phyloP scores from a whole-genome alignment of 768 basidiomycete genomes.

The Mycena rebaudengoi region DNA sequence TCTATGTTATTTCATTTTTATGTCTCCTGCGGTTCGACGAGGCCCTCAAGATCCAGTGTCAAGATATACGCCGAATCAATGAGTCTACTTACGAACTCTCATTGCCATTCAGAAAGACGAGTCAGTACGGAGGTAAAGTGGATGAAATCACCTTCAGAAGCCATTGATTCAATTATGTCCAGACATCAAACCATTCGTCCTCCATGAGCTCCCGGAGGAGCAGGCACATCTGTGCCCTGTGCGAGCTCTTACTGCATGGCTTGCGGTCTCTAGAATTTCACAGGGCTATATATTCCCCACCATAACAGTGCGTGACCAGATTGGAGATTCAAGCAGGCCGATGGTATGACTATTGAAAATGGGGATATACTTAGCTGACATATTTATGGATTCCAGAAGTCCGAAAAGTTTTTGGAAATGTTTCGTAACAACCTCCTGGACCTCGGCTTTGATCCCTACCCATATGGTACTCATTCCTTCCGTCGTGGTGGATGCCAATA shows the following conservation, averaged over 20 bases:
- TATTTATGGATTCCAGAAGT: slow-evolving; percentile 36
- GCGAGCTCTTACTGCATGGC: slow-evolving; percentile 40
- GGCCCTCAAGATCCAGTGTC: slow-evolving; percentile 38
- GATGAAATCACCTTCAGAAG: too few relatives aligned
- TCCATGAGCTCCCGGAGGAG: slow-evolving; percentile 29
- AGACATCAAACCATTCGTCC: slow-evolving; percentile 41
- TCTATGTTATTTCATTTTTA: slow-evolving; percentile 41
- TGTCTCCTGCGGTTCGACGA: slow-evolving; percentile 44
- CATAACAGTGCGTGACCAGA: slow-evolving; percentile 35
- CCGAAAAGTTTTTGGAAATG: slow-evolving; percentile 44
- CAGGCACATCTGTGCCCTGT: slow-evolving; percentile 45
- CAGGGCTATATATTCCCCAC: slow-evolving; percentile 43
- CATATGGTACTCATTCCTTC: slow-evolving; percentile 52
- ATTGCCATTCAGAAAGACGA: slow-evolving; percentile 33
- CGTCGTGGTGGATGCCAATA: slow-evolving; percentile 50
- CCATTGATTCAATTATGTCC: too few relatives aligned
- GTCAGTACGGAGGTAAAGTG: slow-evolving; percentile 37
- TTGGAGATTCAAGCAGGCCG: slow-evolving; percentile 22
- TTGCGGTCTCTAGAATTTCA: slow-evolving; percentile 27
- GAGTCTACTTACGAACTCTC: slow-evolving; percentile 24
- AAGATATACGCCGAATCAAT: slow-evolving; percentile 38
- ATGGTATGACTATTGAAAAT: slow-evolving; percentile 29
- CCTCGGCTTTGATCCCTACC: slow-evolving; percentile 41
- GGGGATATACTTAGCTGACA: neutral
- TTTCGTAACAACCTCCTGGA: slow-evolving; percentile 51